Evolutionary conservation across 495 filamentous ascomycete genomes (phyloP).

Genomic region (Extremus antarcticus): DNA sequence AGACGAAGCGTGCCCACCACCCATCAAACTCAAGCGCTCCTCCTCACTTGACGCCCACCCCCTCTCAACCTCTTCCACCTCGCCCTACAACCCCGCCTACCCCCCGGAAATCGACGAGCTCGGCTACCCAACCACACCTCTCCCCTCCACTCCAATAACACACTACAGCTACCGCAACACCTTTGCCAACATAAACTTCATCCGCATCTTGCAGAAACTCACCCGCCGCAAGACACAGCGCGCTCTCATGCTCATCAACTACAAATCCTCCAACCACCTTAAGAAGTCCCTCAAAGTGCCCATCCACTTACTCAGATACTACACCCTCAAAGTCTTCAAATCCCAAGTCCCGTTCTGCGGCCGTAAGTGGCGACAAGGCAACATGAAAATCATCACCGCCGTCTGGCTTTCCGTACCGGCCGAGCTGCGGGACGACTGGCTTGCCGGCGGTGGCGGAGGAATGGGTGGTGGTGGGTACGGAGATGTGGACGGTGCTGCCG

Average conservation of each 20-base stretch:
- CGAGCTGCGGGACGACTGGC: constrained; percentile 90
- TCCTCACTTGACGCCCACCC: constrained; percentile 5
- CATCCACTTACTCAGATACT: constrained; percentile 74
- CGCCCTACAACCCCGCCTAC: constrained; percentile 13
- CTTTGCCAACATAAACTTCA: constrained; percentile 83
- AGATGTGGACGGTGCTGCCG: constrained; percentile 87
- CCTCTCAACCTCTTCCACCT: constrained; percentile 3
- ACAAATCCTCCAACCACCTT: constrained; percentile 82
- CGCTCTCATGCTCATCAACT: constrained; percentile 83
- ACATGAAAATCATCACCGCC: constrained; percentile 97
- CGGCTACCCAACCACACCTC: constrained; percentile 50
- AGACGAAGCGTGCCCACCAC: constrained; percentile 77
- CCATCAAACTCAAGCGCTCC: constrained; percentile 44
- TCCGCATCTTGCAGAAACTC: constrained; percentile 93
- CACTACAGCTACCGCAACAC: constrained; percentile 89
- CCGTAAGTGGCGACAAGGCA: constrained; percentile 92
- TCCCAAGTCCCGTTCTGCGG: constrained; percentile 96
- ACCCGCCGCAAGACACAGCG: constrained; percentile 90
- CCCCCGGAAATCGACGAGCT: constrained; percentile 83
- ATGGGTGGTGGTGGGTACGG: constrained; percentile 15
- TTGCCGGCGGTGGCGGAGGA: constrained; percentile 52
- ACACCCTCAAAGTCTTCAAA: constrained; percentile 96
- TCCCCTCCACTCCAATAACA: constrained; percentile 71
- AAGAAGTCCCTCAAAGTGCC: constrained; percentile 84
- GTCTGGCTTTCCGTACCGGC: constrained; percentile 88